Evolutionary conservation across 805 yeast genomes (phyloP).

Genomic region (Candida piceae): DNA sequence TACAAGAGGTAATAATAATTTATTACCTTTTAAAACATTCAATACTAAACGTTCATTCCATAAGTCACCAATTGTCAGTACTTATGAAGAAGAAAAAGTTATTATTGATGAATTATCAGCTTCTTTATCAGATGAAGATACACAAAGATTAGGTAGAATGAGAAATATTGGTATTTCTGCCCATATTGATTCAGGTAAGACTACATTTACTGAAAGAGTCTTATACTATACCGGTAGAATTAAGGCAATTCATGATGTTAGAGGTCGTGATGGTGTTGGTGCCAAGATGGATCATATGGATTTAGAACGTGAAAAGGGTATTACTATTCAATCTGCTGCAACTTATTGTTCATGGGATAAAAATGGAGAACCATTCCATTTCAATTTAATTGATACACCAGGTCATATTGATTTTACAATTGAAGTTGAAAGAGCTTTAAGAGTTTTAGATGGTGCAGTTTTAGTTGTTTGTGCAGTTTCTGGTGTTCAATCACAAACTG

Average conservation of each 20-base stretch:
- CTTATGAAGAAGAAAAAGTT: conserved; percentile 72
- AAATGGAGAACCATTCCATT: conserved; percentile 63
- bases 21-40: no score
- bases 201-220: conserved; percentile 97
- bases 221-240: conserved; percentile 94
- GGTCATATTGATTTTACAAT: conserved; percentile 99
- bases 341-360: conserved; percentile 96
- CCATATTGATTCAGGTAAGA: conserved; percentile 96
- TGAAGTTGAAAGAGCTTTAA: conserved; percentile 97
- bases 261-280: conserved; percentile 97
- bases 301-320: conserved; percentile 96
- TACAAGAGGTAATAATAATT: not conserved
- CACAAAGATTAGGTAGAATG: conserved; percentile 48
- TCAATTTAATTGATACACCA: conserved; percentile 96
- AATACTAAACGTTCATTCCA: conserved; percentile 28
- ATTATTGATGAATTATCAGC: conserved; percentile 54
- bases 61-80: conserved; percentile 23
- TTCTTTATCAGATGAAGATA: conserved; percentile 47
- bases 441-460: conserved; percentile 98
- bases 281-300: conserved; percentile 99
- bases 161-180: conserved; percentile 98
- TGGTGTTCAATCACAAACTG: conserved; percentile 98
- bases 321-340: conserved; percentile 98
- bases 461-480: conserved; percentile 97
- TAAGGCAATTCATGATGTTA: conserved; percentile 92